These are phyloP conservation scores for Kurtzmaniella natalensis DNA, from an alignment of 1,139 yeast genomes.

Conservation along the genomic window DNA sequence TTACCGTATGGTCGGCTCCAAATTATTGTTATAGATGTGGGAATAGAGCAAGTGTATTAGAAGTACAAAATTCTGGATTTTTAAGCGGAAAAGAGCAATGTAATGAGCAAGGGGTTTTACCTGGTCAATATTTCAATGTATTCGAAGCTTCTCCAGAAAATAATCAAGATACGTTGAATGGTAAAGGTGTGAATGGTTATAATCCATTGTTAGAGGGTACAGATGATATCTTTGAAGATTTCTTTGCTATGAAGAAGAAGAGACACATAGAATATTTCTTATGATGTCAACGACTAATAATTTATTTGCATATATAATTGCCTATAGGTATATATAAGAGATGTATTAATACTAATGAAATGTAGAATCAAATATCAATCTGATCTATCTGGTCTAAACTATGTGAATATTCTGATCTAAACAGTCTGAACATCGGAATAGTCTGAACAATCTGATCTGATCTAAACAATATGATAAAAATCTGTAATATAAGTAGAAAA, in stretches of 20 bases:
- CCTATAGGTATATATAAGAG: too few species aligned
- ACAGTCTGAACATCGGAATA: too few species aligned
- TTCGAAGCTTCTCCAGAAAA: slow-evolving; percentile 97
- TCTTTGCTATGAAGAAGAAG: slow-evolving; percentile 25
- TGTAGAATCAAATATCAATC: too few species aligned
- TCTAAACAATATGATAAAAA: too few species aligned
- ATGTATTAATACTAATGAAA: too few species aligned
- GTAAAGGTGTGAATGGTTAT: slow-evolving; percentile 37
- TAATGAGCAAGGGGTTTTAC: slow-evolving; percentile 23
- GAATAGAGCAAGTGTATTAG: slow-evolving; percentile 89
- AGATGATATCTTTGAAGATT: slow-evolving; percentile 20
- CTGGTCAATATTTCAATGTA: slow-evolving; percentile 72
- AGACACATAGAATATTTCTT: slow-evolving; percentile 67
- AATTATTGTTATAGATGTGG: slow-evolving; percentile 97
- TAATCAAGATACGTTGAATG: slow-evolving; percentile 41
- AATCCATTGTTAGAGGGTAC: slow-evolving; percentile 12
- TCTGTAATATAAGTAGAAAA: too few species aligned
- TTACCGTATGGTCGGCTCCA: slow-evolving; percentile 99
- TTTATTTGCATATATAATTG: too few species aligned
- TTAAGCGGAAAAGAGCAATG: slow-evolving; percentile 16
- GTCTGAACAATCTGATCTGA: too few species aligned
- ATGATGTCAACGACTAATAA: too few species aligned
- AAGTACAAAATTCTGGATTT: slow-evolving; percentile 45
- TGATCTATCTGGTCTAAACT: too few species aligned
- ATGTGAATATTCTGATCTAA: too few species aligned